Evolutionary conservation across 2,329 filamentous ascomycete species (phyloP), one percentile per base, ranked within the genome.

Genomic region (Epichloe scottii): DNA sequence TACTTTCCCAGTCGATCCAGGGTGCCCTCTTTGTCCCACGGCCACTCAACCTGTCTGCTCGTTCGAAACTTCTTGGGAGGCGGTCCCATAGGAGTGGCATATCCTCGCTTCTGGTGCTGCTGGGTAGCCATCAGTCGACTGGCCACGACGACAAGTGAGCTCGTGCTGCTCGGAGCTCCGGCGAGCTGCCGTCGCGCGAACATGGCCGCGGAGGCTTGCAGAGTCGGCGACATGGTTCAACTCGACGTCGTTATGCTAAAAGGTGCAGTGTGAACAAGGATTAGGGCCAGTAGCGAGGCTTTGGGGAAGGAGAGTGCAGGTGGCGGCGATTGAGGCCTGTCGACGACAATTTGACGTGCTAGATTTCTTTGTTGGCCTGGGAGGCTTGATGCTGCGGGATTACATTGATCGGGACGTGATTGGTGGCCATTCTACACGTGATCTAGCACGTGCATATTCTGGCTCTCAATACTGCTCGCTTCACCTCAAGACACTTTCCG

Each of bases 1-100:
- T 89, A 97, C 68, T 90, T 93, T 60, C 87, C 89, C 56, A 89
- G 77, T 68, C 84, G 85, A 71, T 96, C 89, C 60, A 94, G 72
- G 37, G 85, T 80, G 57, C 77, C 81, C 67, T 95, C 89, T 56
- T 79, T 76, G 57, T 83, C 78, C 69, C 94, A 80, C 59, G 94
- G 82, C 89, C 89, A 97, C 72, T 81, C 73, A 66, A 82, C 78
- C 48, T 79, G 83, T 56, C 75, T 78, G 62, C 82, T 79, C 61
- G 90, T 76, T 60, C 93, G 83, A 78, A 95, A 96, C 57, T 84
- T 82, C 59, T 82, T 73, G 52, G 88, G 86, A 58, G 89, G 88
- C 59, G 87, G 82, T 46, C 90, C 89, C 57, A 78, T 76, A 56
- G 89, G 88, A 46, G 87, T 82, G 58, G 85, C 81, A 58, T 81